Evolutionary conservation across 2,329 filamentous ascomycete genomes (phyloP).

Genomic region (Penicillium occitanis): DNA sequence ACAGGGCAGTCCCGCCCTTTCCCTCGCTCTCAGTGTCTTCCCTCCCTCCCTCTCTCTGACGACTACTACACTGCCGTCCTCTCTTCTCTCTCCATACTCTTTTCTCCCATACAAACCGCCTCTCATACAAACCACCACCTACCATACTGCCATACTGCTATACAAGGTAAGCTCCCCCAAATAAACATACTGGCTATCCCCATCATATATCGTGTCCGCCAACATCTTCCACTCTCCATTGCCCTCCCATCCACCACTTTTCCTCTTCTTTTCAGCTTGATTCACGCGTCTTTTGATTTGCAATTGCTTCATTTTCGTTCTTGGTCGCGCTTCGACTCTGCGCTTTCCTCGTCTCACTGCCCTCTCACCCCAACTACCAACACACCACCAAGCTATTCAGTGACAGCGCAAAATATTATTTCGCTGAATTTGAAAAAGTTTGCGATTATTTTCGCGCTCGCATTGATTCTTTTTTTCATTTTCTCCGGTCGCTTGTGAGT

Average conservation of each 20-base stretch:
- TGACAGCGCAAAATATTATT: slow-evolving; percentile 6
- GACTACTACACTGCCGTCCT: slow-evolving; percentile 27
- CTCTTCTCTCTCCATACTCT: slow-evolving; percentile 32
- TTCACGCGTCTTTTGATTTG: slow-evolving; percentile 27
- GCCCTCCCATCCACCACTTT: slow-evolving; percentile 22
- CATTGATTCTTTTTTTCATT: neutral
- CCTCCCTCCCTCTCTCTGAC: slow-evolving; percentile 25
- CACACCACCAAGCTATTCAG: neutral
- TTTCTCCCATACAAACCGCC: slow-evolving; percentile 36
- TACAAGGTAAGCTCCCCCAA: slow-evolving; percentile 35
- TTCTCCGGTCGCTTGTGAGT: neutral
- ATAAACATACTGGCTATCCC: neutral
- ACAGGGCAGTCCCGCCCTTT: slow-evolving; percentile 7
- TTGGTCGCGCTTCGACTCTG: slow-evolving; percentile 26
- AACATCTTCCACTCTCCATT: slow-evolving; percentile 29
- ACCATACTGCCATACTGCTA: slow-evolving; percentile 26
- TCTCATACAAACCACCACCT: slow-evolving; percentile 39
- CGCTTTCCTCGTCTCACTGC: neutral
- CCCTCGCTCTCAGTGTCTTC: slow-evolving; percentile 19
- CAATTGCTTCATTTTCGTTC: slow-evolving; percentile 27
- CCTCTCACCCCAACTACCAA: slow-evolving; percentile 18
- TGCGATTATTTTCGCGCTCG: neutral
- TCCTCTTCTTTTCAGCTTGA: slow-evolving; percentile 18
- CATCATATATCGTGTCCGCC: slow-evolving; percentile 23
- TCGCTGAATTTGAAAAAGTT: neutral